Base-by-base conservation (phyloP, 345 rosid genomes). In the Syzygium jambos region DNA sequence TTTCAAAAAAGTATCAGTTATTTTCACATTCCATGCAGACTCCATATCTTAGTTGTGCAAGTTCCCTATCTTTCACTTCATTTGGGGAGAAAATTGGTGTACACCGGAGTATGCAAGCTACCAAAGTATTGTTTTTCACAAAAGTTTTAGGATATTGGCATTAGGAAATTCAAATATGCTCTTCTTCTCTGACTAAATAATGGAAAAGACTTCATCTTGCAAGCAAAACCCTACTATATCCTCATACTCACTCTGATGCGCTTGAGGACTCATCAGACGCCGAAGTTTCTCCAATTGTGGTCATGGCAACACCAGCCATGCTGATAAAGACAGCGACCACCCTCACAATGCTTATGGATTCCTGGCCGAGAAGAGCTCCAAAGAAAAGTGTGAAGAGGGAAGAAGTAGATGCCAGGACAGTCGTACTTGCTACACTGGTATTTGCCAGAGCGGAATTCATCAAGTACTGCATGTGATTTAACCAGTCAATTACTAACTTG, bases 301-400 rank as follows among this genome's bases (percentile, higher is more conserved):
- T 95, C 96, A 93, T 91, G 89, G 95, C 97, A 88, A 92, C 95
- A 87, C 97, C 96, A 85, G 92, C 89, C 93, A 95, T 93, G 93
- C 95, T 93, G 77, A 94, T 87, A 52, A 94, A 88, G 87, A 93
- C 97, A 84, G 97, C 93, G 51, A 91, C 91, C 91, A 92, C 94
- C 92, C 93, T 95, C 6, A 90, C 88, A 29, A 90, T 52, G 85
- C 86, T 92, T 73, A 95, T 78, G 1, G 93, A 91, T 86, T 95
- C 97, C 88, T 94, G 93, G 23, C 96, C 92, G 8, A 95, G 94
- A 59, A 94, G 91, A 86, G 92, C 94, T 80, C 95, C 97, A 55
- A 94, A 92, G 86, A 92, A 90, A 83, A 95, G 96, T 23, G 97
- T 93, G 89, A 95, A 95, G 63, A 95, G 94, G 17, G 93, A 94